Conservation (phyloP, 2,329 filamentous ascomycete genomes). For the Curvularia sp. region DNA sequence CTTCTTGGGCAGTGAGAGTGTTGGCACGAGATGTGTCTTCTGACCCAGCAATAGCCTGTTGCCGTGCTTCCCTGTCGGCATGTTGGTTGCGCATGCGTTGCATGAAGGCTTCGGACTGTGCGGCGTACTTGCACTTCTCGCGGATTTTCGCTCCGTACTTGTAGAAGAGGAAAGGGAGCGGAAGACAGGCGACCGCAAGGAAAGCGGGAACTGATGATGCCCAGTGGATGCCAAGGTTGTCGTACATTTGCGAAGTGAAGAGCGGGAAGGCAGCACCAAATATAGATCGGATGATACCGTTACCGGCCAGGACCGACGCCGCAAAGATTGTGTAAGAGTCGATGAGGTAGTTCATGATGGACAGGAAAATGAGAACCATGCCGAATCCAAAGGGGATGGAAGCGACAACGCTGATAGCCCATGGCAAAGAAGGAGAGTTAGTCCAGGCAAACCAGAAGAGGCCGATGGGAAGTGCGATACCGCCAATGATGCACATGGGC, state of each 20-base stretch:
- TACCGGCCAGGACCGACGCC: conserved; percentile 76
- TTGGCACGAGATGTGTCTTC: conserved; percentile 37
- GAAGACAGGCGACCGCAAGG: conserved; percentile 73
- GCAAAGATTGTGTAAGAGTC: conserved; percentile 73
- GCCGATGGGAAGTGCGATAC: conserved; percentile 64
- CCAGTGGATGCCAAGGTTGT: conserved; percentile 70
- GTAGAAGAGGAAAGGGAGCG: conserved; percentile 79
- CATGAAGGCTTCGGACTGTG: conserved; percentile 70
- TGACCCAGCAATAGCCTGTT: conserved; percentile 18
- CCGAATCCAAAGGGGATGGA: conserved; percentile 64
- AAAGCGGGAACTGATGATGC: conserved; percentile 77
- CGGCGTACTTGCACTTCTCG: conserved; percentile 72
- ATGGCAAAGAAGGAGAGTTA: conserved; percentile 61
- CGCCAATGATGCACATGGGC: conserved; percentile 67
- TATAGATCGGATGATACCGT: conserved; percentile 79
- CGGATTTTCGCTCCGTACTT: conserved; percentile 71
- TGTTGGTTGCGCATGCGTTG: conserved; percentile 52
- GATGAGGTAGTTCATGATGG: conserved; percentile 54
- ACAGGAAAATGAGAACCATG: conserved; percentile 71
- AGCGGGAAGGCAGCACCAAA: conserved; percentile 82
- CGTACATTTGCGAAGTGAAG: conserved; percentile 72
- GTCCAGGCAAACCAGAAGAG: conserved; percentile 56
- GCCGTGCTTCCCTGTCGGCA: conserved; percentile 26
- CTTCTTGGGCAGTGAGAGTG: conserved; percentile 28
- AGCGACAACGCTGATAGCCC: conserved; percentile 62